A percentile compares a stretch with the other conserved stretches of the same genome.
These are phyloP conservation scores for Monilinia fructicola DNA, from an alignment of 2,329 filamentous ascomycete genomes.

Conservation along the genomic window DNA sequence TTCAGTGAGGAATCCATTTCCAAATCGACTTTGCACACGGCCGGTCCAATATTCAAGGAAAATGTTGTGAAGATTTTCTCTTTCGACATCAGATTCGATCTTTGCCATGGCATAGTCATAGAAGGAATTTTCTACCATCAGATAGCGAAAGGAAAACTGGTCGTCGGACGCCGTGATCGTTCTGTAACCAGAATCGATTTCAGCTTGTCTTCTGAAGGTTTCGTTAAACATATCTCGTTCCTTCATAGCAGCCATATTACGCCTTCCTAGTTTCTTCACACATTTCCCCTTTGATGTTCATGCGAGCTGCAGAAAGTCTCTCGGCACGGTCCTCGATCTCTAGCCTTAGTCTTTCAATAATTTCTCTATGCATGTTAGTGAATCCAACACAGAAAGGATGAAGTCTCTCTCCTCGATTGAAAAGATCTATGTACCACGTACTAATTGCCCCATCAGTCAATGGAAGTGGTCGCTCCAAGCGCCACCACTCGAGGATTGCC, in stretches of 20 bases:
- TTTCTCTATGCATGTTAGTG: neutral
- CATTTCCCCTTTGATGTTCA: accelerated
- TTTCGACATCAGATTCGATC: neutral
- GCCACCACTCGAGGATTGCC: neutral
- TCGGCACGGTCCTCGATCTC: accelerated
- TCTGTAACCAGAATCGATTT: constrained; percentile 10
- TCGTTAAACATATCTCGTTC: constrained; percentile 1
- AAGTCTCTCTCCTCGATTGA: neutral
- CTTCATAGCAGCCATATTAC: too few relatives aligned
- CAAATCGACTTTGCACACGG: neutral
- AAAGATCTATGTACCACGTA: neutral
- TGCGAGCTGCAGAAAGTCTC: accelerated
- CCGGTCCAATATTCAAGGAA: neutral
- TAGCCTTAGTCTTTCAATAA: neutral
- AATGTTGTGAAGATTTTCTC: neutral
- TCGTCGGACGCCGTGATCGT: neutral
- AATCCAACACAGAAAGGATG: constrained; percentile 11
- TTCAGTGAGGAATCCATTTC: neutral
- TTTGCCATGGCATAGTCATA: neutral
- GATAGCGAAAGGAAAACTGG: too few relatives aligned
- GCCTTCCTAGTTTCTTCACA: neutral
- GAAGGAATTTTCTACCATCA: too few relatives aligned
- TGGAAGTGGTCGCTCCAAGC: constrained; percentile 8
- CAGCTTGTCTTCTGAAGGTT: neutral
- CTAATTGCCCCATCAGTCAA: neutral